Evolutionary conservation across 202 grass and related monocot genomes (phyloP).

Genomic region (Zizania palustris): DNA sequence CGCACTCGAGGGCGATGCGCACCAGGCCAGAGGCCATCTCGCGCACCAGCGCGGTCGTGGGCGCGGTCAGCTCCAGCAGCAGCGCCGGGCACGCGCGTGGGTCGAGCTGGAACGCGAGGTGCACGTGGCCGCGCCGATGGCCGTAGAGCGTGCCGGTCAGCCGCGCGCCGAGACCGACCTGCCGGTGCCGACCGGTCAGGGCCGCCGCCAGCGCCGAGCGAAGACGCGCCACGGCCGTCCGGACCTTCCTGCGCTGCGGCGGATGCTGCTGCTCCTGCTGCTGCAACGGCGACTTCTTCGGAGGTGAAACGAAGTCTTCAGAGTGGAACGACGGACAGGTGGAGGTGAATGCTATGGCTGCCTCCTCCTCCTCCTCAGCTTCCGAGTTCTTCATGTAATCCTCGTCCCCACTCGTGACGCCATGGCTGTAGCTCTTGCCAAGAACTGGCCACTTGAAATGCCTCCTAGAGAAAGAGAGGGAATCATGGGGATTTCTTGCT

Average conservation of each 20-base stretch:
- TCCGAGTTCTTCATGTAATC: conserved; percentile 50
- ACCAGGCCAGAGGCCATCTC: conserved; percentile 96
- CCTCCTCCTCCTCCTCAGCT: conserved; percentile 54
- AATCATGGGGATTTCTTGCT: conserved; percentile 64
- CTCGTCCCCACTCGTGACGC: conserved; percentile 38
- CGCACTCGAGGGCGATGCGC: conserved; percentile 82
- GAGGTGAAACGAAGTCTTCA: conserved; percentile 52
- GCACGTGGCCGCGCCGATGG: conserved; percentile 76
- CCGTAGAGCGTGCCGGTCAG: conserved; percentile 89
- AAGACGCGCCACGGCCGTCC: conserved; percentile 57
- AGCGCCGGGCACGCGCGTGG: conserved; percentile 73
- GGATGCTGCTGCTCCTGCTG: background rate
- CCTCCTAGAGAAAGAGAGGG: conserved; percentile 81
- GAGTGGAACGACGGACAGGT: conserved; percentile 56
- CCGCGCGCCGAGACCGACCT: conserved; percentile 67
- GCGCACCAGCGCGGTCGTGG: conserved; percentile 71
- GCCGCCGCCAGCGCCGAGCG: conserved; percentile 58
- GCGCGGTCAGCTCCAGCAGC: conserved; percentile 83
- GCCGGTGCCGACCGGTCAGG: conserved; percentile 55
- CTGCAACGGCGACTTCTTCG: conserved; percentile 14
- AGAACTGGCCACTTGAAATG: conserved; percentile 86
- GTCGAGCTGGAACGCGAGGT: conserved; percentile 80
- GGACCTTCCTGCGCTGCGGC: conserved; percentile 37
- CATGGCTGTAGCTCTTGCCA: conserved; percentile 61
- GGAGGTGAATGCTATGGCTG: conserved; percentile 56